Conservation (phyloP, 2,329 filamentous ascomycete genomes). For the Colletotrichum tropicicola region DNA sequence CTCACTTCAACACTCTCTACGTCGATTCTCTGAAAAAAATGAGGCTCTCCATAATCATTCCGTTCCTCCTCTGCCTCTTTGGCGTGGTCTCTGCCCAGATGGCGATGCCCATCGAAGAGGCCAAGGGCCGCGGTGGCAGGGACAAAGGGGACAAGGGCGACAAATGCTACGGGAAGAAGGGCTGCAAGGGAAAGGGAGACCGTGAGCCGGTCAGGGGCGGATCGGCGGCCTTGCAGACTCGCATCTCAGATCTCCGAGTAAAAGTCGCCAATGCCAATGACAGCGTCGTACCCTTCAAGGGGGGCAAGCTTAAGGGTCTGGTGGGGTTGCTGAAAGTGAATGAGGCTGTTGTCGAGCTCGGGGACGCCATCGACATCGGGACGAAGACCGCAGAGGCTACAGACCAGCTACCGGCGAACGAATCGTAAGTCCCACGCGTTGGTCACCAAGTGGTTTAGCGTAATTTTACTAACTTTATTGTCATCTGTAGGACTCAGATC, state of each 20-base stretch:
- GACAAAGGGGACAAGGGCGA: neutral
- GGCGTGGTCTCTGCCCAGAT: neutral
- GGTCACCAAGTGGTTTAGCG: neutral
- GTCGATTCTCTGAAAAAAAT: no score
- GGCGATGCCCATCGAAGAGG: neutral
- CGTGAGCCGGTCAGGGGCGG: constrained; percentile 1
- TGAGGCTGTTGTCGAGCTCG: constrained; percentile 13
- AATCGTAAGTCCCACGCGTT: constrained; percentile 7
- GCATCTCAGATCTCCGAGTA: neutral
- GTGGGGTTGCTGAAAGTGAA: constrained; percentile 23
- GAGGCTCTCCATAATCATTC: neutral
- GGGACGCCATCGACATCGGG: neutral
- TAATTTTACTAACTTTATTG: neutral
- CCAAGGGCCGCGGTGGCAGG: neutral
- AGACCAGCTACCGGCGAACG: neutral
- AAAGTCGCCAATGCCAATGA: constrained; percentile 12
- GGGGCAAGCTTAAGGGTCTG: constrained; percentile 6
- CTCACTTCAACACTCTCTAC: neutral
- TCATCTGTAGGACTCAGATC: neutral
- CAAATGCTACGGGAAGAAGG: neutral
- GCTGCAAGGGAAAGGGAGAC: constrained; percentile 11
- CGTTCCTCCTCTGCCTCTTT: constrained; percentile 10
- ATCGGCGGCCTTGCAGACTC: neutral
- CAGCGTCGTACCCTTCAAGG: constrained; percentile 13
- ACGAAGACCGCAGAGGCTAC: constrained; percentile 8